A percentile compares a stretch with the other conserved stretches of the same genome.
These are phyloP conservation scores for Quercus lobata DNA, from an alignment of 331 rosid genomes.

Conservation along the genomic window DNA sequence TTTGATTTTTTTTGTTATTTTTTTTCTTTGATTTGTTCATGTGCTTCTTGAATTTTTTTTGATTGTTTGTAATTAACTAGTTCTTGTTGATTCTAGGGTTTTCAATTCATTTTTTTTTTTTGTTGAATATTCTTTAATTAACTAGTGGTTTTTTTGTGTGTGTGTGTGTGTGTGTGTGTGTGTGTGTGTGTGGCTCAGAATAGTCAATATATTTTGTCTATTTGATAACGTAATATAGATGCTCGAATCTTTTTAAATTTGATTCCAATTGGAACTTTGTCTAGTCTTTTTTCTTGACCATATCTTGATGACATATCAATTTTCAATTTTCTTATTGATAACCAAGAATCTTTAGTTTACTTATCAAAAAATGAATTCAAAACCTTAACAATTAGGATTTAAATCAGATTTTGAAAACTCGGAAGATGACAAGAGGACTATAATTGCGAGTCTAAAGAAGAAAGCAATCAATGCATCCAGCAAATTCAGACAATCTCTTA, in stretches of 20 bases:
- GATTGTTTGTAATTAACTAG: neutral
- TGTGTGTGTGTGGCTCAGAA: neutral
- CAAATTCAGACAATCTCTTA: conserved; percentile 76
- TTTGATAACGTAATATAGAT: neutral
- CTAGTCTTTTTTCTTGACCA: too few relatives aligned
- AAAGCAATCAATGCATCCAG: conserved; percentile 84
- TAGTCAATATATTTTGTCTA: neutral
- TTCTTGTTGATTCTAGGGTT: neutral
- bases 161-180: too few relatives aligned
- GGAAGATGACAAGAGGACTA: conserved; percentile 70
- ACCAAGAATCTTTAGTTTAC: too few relatives aligned
- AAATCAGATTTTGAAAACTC: conserved; percentile 59
- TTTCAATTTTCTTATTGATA: too few relatives aligned
- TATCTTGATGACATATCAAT: too few relatives aligned
- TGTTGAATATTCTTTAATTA: neutral
- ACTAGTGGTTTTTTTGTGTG: too few relatives aligned
- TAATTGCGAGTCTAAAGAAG: conserved; percentile 69
- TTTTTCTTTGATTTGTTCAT: neutral
- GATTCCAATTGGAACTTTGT: too few relatives aligned
- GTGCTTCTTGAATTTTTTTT: neutral
- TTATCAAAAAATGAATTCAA: neutral
- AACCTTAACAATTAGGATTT: neutral
- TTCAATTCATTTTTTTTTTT: neutral
- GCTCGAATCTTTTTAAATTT: too few relatives aligned
- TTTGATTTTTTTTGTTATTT: neutral